These are phyloP conservation scores for Magnolia officinalis DNA, from an alignment of 164 flowering plant genomes.

Conservation along the genomic window DNA sequence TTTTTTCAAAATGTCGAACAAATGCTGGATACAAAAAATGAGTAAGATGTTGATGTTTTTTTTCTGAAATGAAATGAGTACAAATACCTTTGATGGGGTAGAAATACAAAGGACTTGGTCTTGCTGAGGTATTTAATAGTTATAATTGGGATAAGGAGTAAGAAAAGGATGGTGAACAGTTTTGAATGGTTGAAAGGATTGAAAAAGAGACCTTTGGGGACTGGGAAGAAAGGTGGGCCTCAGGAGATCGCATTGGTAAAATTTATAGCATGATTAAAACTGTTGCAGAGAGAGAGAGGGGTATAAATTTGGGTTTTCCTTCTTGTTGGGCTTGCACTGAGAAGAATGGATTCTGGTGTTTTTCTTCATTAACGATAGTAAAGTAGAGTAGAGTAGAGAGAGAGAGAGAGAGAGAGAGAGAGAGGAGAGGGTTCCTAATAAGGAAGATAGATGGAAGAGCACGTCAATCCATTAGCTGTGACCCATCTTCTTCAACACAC, in stretches of 20 bases:
- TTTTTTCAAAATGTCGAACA: background rate
- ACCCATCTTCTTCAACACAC: conserved; percentile 97
- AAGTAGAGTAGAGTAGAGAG: background rate
- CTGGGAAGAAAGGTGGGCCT: conserved; percentile 29
- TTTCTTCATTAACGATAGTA: conserved; percentile 20
- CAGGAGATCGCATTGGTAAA: conserved; percentile 32
- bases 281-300: conserved; percentile 16
- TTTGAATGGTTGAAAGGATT: conserved; percentile 10
- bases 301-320: conserved; percentile 30
- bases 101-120: conserved; percentile 29
- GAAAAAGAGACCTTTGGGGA: conserved; percentile 33
- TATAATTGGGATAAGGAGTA: conserved; percentile 13
- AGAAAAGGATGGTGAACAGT: conserved; percentile 10
- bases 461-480: conserved; percentile 64
- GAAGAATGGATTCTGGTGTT: conserved; percentile 30
- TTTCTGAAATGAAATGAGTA: conserved; percentile 34
- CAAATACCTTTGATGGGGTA: conserved; percentile 17
- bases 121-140: conserved; percentile 14
- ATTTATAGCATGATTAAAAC: conserved; percentile 21
- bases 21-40: background rate
- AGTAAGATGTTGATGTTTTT: conserved; percentile 7
- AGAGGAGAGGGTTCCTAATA: conserved; percentile 2
- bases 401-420: conserved; percentile 10
- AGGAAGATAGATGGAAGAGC: conserved; percentile 61
- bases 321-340: conserved; percentile 37